phyloP scores from a whole-genome alignment of 495 filamentous ascomycete species.

The Lasiosphaeris hirsuta region DNA sequence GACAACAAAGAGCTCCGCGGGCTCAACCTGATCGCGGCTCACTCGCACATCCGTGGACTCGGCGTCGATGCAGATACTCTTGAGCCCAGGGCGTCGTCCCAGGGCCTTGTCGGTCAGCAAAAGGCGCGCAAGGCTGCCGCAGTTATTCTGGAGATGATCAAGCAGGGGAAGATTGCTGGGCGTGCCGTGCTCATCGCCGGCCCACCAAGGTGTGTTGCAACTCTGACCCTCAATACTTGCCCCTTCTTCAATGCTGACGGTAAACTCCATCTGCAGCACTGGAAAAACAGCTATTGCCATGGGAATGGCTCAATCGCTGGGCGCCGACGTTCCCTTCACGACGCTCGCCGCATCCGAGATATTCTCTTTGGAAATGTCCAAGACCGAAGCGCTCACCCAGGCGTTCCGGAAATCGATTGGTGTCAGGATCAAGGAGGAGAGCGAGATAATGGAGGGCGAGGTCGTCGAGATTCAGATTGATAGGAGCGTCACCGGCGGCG shows the following conservation, averaged over 20 bases:
- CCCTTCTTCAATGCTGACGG: constrained; percentile 8
- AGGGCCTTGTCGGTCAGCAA: constrained; percentile 95
- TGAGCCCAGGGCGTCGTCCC: constrained; percentile 79
- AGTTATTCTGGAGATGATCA: constrained; percentile 96
- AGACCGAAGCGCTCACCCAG: constrained; percentile 95
- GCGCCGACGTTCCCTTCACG: constrained; percentile 91
- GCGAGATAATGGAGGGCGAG: constrained; percentile 98
- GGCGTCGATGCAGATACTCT: constrained; percentile 90
- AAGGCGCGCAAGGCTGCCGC: constrained; percentile 95
- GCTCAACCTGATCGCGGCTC: constrained; percentile 93
- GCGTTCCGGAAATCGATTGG: constrained; percentile 97
- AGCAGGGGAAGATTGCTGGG: constrained; percentile 96
- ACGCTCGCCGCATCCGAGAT: constrained; percentile 94
- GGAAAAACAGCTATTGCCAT: constrained; percentile 98
- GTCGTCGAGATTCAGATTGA: constrained; percentile 99
- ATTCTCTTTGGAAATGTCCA: constrained; percentile 98
- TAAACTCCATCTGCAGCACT: constrained; percentile 52
- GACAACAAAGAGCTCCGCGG: constrained; percentile 92
- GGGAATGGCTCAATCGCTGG: constrained; percentile 96
- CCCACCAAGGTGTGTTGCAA: constrained; percentile 63
- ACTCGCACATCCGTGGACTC: constrained; percentile 95
- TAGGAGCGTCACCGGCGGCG: constrained; percentile 89
- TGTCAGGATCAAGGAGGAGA: constrained; percentile 95
- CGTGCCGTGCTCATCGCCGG: constrained; percentile 93
- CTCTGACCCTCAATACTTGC: background rate